Evolutionary conservation across 192 early-diverging fungal species (phyloP), one percentile per base, ranked within the genome.

Genomic region (Rhizoclosmatium globosum): DNA sequence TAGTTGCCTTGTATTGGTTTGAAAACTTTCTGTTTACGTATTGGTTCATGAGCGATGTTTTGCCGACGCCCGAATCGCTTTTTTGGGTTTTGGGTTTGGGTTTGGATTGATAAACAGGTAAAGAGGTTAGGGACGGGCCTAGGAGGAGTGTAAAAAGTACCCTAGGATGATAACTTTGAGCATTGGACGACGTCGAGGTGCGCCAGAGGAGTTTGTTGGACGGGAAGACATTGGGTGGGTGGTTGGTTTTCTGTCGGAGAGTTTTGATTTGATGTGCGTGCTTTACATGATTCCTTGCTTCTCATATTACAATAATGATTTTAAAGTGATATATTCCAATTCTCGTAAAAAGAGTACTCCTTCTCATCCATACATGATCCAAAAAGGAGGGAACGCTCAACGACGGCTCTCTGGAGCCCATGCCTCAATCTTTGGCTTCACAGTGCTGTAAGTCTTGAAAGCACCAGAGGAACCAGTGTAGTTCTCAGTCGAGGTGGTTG

Each of bases 31-130:
- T 94, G 84, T 97, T 96, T 38, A 99, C 96, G 90, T 96, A 99
- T 85, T 98, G 98, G 90, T 99, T 98, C 97, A 99, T 99, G 81
- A 99, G 87, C 44, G 96, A 98, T 42, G 98, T 98, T 82, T 79
- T 79, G 42, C 97, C 96, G 47, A 98, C 97, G 80, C 94, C 95
- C 77, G 92, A 91, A 84, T 95, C 93, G 11, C 72, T 74, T 41
- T 42, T 68, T 4, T 6, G 42, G 4, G 42, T 17, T 7, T 6
- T 64, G 9, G 23, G 39, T 7, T 7, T 39, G 39, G 62, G 39
- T 56, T 56, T 7, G 53, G 19, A 11, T 7, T 7, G 53, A 56
- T 56, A 19, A 19, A 56, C 7, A 19, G 53, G 53, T 62, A 23
- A 62, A 15, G 60, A 62, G 21, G 6, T 62, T 50, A 4, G 48